Conservation (phyloP, 2,329 filamentous ascomycete species). For the Hymenoscyphus fraxineus region DNA sequence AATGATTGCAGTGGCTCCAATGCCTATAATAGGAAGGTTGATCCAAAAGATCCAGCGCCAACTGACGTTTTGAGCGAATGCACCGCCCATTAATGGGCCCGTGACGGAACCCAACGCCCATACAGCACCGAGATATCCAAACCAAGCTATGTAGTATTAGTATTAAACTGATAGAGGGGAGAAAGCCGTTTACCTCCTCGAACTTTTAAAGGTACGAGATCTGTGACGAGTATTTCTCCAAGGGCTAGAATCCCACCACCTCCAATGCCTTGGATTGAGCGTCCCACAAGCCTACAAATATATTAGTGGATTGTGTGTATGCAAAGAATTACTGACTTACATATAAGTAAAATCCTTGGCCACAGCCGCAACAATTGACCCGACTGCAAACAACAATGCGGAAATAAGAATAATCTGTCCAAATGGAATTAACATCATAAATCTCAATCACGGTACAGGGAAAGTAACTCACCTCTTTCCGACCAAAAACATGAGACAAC, state of each 20-base stretch:
- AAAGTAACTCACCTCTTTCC: conserved; percentile 30
- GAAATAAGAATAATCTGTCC: conserved; percentile 24
- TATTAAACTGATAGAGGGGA: conserved; percentile 13
- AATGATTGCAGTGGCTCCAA: conserved; percentile 25
- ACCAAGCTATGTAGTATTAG: conserved; percentile 28
- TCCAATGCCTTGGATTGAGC: conserved; percentile 47
- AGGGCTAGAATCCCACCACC: conserved; percentile 48
- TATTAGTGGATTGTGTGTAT: not conserved
- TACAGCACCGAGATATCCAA: conserved; percentile 37
- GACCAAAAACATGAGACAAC: conserved; percentile 41
- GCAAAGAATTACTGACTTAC: conserved; percentile 14
- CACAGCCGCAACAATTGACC: conserved; percentile 38
- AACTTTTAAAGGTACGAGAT: conserved; percentile 43
- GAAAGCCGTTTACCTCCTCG: conserved; percentile 34
- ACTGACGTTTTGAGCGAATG: conserved; percentile 46
- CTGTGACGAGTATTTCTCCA: conserved; percentile 44
- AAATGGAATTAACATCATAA: conserved; percentile 4
- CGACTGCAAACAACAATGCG: conserved; percentile 38
- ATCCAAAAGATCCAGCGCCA: conserved; percentile 64
- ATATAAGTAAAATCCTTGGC: conserved; percentile 38
- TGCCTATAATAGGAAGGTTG: conserved; percentile 30
- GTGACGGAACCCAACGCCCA: conserved; percentile 55
- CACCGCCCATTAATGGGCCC: conserved; percentile 51
- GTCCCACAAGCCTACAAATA: conserved; percentile 35
- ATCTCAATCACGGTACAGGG: not conserved